Evolutionary conservation across 495 filamentous ascomycete genomes (phyloP), one percentile per base, ranked within the genome.

Genomic region (Mycothermus thermophilus): DNA sequence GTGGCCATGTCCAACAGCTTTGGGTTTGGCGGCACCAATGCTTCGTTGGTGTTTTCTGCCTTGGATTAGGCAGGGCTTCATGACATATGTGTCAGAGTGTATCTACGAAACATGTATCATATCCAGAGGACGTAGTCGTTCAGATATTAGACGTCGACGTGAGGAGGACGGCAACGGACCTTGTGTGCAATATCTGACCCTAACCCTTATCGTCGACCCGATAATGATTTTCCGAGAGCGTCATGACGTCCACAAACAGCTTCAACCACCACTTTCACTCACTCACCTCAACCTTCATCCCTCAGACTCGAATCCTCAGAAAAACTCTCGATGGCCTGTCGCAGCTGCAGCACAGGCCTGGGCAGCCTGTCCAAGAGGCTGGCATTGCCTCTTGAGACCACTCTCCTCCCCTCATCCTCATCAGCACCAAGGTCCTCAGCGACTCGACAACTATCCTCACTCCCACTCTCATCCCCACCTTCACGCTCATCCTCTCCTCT

Each of bases 1-100:
- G 80, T 87, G 17, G 79, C 79, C 21, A 42, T 97, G 46, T 85
- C 83, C 13, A 97, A 97, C 49, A 96, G 88, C 50, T 97, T 97
- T 66, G 90, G 90, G 1, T 97, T 97, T 63, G 90, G 90, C 8
- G 90, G 90, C 19, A 97, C 90, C 7, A 96, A 96, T 62, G 87
- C 87, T 28, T 83, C 72, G 41, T 61, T 97, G 27, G 88, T 85
- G 41, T 93, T 97, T 54, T 70, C 62, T 5, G 72, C 68, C 45
- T 59, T 54, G 12, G 44, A 56, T 1, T 57, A 48, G 27, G 7
- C 12, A 2, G 7, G 22, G 17, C 16, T 15, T 15, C 12, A 21
- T 32, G 8, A 1, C 15, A 30, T 7, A 9, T 5, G 26, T 2
- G 5, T 7, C n/a, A n/a, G n/a, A n/a, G 14, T 30, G 30, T 32